Percentiles rank a stretch among this genome's conserved stretches.
These are phyloP conservation scores for Aureobasidium mangrovei DNA, from an alignment of 2,329 filamentous ascomycete genomes.

Conservation along the genomic window DNA sequence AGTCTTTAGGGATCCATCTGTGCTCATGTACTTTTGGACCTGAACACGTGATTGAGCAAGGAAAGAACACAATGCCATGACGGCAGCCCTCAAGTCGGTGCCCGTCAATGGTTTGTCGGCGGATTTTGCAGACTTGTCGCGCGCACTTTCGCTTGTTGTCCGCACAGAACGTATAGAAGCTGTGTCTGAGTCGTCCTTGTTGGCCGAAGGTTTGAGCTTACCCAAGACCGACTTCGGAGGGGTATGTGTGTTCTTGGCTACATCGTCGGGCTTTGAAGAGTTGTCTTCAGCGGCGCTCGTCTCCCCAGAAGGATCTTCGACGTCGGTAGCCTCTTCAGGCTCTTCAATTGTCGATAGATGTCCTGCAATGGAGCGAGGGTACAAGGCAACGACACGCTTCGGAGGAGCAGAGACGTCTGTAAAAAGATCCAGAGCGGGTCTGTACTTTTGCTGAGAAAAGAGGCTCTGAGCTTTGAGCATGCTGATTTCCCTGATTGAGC, in stretches of 20 bases:
- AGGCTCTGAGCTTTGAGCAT: conserved; percentile 82
- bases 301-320: conserved; percentile 37
- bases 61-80: conserved; percentile 76
- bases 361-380: conserved; percentile 75
- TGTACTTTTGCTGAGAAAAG: conserved; percentile 75
- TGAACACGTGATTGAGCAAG: conserved; percentile 71
- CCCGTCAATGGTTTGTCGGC: conserved; percentile 56
- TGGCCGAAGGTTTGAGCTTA: conserved; percentile 33
- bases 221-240: conserved; percentile 38
- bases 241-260: conserved; percentile 23
- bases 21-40: conserved; percentile 52
- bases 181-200: conserved; percentile 41
- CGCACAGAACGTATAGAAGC: conserved; percentile 53
- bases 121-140: conserved; percentile 38
- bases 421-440: conserved; percentile 81
- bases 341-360: conserved; percentile 58
- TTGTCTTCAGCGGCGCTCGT: conserved; percentile 25
- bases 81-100: conserved; percentile 74
- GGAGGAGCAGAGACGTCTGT: conserved; percentile 84
- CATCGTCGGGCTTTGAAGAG: conserved; percentile 21
- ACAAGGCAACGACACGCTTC: conserved; percentile 76
- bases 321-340: conserved; percentile 37
- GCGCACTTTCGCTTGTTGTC: conserved; percentile 48
- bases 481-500: conserved; percentile 74
- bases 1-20: conserved; percentile 48